phyloP scores from a whole-genome alignment of 306 rosid genomes.

The Clitoria ternatea region DNA sequence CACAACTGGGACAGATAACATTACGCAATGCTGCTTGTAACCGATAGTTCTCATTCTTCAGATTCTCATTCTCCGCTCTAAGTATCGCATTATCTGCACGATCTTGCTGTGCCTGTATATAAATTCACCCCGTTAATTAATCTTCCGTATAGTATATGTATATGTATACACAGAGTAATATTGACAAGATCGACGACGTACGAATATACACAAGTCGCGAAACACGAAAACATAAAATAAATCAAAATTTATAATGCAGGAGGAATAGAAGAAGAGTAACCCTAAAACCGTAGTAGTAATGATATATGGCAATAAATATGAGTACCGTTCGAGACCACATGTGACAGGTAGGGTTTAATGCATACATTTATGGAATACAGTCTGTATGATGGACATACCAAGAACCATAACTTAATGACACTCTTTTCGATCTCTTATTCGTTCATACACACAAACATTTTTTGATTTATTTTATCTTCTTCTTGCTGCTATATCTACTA shows the following conservation, averaged over 20 bases:
- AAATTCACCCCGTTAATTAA: no score
- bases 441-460: neutral
- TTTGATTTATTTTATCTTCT: neutral
- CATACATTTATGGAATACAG: conserved; percentile 70
- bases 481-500: neutral
- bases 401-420: neutral
- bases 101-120: conserved; percentile 92
- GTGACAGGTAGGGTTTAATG: conserved; percentile 69
- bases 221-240: neutral
- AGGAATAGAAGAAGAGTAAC: conserved; percentile 8
- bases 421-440: neutral
- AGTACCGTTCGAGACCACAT: conserved; percentile 51
- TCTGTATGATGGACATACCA: conserved; percentile 38
- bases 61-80: conserved; percentile 73
- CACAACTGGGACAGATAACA: conserved; percentile 80
- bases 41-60: conserved; percentile 73
- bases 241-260: neutral
- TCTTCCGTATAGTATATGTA: neutral
- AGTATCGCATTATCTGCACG: conserved; percentile 75
- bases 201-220: neutral
- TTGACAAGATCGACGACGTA: no score
- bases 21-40: conserved; percentile 68
- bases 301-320: conserved; percentile 48
- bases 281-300: conserved; percentile 33
- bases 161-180: neutral